Base-by-base conservation (phyloP, 257 asterid genomes). In the Rauvolfia tetraphylla region DNA sequence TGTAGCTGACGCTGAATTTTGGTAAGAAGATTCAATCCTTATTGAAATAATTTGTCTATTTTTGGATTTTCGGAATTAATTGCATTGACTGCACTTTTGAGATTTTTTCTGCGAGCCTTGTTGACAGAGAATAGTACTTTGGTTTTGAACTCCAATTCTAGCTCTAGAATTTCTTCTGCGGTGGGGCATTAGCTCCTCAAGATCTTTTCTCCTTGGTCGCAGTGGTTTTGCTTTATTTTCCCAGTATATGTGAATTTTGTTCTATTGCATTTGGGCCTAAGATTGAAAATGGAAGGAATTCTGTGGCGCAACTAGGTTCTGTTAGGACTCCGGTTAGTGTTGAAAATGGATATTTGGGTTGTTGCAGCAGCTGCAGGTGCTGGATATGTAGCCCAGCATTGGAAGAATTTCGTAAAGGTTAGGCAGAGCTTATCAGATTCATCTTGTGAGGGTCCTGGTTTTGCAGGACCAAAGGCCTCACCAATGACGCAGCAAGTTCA, bases 321-420 rank as follows among this genome's bases (percentile, higher is more conserved):
- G 44, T 71, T 71, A 61, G 81, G 51, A 70, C 73, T 70, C 65
- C 20, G 63, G 39, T 38, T 71, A 76, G 65, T 44, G n/a, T 69
- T 39, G 79, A 61, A 77, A 80, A 89, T 92, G 97, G 95, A 92
- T 80, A 77, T 83, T 41, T 89, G 91, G 95, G 49, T 88, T 54
- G 85, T 87, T 73, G 92, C 92, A 33, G 97, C 90, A 6, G 96
- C 96, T 74, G 97, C 92, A 31, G 93, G 97, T 74, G 93, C 90
- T 58, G 92, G 92, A 4, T 90, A 84, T 86, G 84, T 86, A 39
- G 92, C 88, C 66, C 87, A 89, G 85, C 93, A 82, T 79, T 81
- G 90, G 80, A 89, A 91, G 88, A 89, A 79, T 71, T 75, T 88
- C 81, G 76, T 82, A n/a, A 81, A 66, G 82, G 79, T 83, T 59